These are phyloP conservation scores for Aspergillus felis DNA, from an alignment of 2,329 filamentous ascomycete species.

Conservation along the genomic window DNA sequence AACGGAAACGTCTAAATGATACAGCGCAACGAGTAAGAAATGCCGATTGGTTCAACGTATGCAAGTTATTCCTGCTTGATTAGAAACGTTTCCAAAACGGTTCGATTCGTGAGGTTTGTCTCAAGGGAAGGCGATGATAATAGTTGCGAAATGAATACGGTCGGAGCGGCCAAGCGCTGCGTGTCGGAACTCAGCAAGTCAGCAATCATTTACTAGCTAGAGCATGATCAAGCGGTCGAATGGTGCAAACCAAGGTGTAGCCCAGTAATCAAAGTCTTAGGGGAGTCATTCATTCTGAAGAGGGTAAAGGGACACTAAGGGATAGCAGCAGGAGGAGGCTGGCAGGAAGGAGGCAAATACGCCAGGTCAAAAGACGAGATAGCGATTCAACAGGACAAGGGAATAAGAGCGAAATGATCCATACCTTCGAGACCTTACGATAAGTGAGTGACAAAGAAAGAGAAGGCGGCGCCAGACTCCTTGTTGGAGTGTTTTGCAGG, in stretches of 20 bases:
- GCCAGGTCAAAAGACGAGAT: background rate
- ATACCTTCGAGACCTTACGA: constrained; percentile 26
- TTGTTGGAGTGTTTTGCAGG: constrained; percentile 2
- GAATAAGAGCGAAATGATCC: constrained; percentile 7
- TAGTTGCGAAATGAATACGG: constrained; percentile 18
- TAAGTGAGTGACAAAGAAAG: constrained; percentile 29
- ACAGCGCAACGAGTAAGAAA: constrained; percentile 13
- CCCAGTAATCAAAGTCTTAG: background rate
- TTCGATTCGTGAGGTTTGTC: constrained; percentile 10
- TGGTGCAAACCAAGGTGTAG: background rate
- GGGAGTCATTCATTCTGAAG: background rate
- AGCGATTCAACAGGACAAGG: background rate
- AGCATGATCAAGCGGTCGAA: background rate
- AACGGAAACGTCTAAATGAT: constrained; percentile 25
- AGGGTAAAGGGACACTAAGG: background rate
- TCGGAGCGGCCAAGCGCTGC: constrained; percentile 27
- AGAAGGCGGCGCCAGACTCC: constrained; percentile 15
- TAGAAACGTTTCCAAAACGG: constrained; percentile 7
- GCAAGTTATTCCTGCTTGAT: constrained; percentile 6
- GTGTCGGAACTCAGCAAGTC: constrained; percentile 8
- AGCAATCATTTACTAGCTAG: constrained; percentile 10
- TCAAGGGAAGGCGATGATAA: constrained; percentile 8
- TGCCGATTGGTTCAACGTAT: background rate
- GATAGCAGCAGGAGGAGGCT: background rate
- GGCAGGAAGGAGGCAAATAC: background rate